These are phyloP conservation scores for Fraxinus quadrangulata DNA, from an alignment of 257 asterid species.

Conservation along the genomic window DNA sequence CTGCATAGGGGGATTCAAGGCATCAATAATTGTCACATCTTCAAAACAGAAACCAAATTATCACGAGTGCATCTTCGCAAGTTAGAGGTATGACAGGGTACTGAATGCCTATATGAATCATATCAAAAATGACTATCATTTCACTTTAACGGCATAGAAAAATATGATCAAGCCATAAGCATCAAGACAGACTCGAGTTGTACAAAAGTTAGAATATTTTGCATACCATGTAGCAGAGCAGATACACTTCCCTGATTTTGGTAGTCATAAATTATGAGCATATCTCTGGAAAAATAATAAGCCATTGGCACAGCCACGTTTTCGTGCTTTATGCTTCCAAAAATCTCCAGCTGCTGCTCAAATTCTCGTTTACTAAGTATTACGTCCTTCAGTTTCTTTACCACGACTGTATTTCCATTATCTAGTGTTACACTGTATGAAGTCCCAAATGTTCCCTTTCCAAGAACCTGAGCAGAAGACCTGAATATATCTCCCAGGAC, in stretches of 20 bases:
- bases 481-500: slow-evolving; percentile 8
- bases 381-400: slow-evolving; percentile 29
- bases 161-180: neutral
- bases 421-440: slow-evolving; percentile 26
- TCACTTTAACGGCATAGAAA: too few relatives aligned
- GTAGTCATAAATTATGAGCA: neutral
- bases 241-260: neutral
- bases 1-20: neutral
- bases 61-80: too few relatives aligned
- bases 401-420: slow-evolving; percentile 21
- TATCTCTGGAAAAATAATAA: neutral
- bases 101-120: too few relatives aligned
- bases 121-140: too few relatives aligned
- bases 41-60: neutral
- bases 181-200: neutral
- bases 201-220: neutral
- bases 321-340: neutral
- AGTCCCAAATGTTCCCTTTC: slow-evolving; percentile 32
- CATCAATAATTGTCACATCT: neutral
- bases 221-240: neutral
- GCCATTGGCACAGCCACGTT: neutral
- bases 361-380: neutral
- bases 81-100: too few relatives aligned
- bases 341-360: neutral
- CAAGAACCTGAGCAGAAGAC: slow-evolving; percentile 27